These are phyloP conservation scores for Microcos paniculata DNA, from an alignment of 345 rosid species.

Conservation along the genomic window DNA sequence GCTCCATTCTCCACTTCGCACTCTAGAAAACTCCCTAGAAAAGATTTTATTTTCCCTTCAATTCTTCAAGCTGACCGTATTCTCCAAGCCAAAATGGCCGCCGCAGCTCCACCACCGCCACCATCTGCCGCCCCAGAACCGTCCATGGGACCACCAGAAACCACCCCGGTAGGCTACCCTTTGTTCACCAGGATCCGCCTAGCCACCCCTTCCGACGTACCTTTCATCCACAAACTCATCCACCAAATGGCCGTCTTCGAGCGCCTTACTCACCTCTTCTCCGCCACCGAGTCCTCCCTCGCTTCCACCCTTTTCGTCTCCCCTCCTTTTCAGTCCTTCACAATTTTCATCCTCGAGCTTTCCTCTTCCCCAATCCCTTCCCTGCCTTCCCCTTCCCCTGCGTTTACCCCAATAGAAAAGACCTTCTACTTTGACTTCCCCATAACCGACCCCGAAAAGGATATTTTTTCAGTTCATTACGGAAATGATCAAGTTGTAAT, in stretches of 20 bases:
- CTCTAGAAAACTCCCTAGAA: neutral
- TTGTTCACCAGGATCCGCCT: constrained; percentile 86
- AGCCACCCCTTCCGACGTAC: constrained; percentile 70
- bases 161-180: constrained; percentile 46
- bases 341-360: constrained; percentile 77
- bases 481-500: constrained; percentile 35
- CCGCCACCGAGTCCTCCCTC: constrained; percentile 81
- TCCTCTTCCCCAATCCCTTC: constrained; percentile 49
- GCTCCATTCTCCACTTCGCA: neutral
- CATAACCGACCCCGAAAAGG: constrained; percentile 53
- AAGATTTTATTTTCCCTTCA: neutral
- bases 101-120: constrained; percentile 89
- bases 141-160: constrained; percentile 40
- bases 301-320: constrained; percentile 68
- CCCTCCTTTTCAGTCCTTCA: constrained; percentile 78
- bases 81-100: constrained; percentile 49
- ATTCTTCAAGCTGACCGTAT: neutral
- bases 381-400: constrained; percentile 17
- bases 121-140: constrained; percentile 66
- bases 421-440: constrained; percentile 48
- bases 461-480: constrained; percentile 37
- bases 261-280: constrained; percentile 56
- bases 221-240: constrained; percentile 82
- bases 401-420: constrained; percentile 42
- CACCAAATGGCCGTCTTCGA: constrained; percentile 93